Conservation (phyloP, 441 rosid species). For the Aleurites moluccanus region DNA sequence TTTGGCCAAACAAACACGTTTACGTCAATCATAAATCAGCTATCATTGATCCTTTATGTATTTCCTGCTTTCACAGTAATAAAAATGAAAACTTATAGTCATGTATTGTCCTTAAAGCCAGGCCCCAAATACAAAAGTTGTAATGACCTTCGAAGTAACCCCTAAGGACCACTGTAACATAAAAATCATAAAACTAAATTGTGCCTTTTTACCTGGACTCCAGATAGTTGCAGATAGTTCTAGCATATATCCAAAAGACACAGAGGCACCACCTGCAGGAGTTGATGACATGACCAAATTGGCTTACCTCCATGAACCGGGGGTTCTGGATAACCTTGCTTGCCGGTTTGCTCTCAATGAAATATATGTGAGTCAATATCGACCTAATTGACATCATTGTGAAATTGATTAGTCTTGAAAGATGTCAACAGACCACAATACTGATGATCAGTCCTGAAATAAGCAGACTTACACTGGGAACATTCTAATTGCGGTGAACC, state of each 20-base stretch:
- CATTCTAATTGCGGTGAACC: conserved; percentile 70
- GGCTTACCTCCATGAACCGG: conserved; percentile 76
- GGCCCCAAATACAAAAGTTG: background rate
- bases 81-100: background rate
- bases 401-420: background rate
- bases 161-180: background rate
- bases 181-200: conserved; percentile 1
- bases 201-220: conserved; percentile 15
- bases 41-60: background rate
- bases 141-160: background rate
- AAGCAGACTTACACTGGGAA: conserved; percentile 70
- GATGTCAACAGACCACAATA: background rate
- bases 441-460: conserved; percentile 30
- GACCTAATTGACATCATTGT: background rate
- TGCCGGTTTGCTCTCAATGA: conserved; percentile 60
- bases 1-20: background rate
- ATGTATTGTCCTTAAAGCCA: background rate
- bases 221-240: conserved; percentile 48
- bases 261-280: conserved; percentile 62
- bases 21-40: background rate
- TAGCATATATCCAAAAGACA: conserved; percentile 60
- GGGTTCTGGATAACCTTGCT: conserved; percentile 64
- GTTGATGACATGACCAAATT: conserved; percentile 84
- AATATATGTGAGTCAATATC: conserved; percentile 54
- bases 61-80: background rate